A percentile compares a stretch with the other conserved stretches of the same genome.
phyloP scores from a whole-genome alignment of 2,329 filamentous ascomycete genomes.

The Xylariaceae sp. region DNA sequence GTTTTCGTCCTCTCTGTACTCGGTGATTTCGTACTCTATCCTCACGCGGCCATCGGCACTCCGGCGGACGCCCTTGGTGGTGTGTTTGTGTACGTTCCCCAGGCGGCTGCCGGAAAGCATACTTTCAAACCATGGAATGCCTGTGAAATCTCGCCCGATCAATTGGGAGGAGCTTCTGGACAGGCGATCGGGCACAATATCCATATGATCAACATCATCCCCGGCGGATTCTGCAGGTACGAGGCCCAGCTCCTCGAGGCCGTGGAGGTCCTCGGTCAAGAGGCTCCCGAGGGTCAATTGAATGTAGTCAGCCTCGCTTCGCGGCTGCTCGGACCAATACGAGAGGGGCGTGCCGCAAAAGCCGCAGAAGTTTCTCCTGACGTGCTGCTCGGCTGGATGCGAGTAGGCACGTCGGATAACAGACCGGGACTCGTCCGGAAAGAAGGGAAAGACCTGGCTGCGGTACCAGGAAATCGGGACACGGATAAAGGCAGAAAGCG shows the following conservation, averaged over 20 bases:
- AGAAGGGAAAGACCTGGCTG: slow-evolving; percentile 66
- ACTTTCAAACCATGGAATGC: slow-evolving; percentile 79
- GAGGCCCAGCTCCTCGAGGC: slow-evolving; percentile 68
- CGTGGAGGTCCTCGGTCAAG: slow-evolving; percentile 58
- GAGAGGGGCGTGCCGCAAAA: slow-evolving; percentile 83
- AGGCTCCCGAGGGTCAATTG: slow-evolving; percentile 75
- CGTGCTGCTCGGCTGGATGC: slow-evolving; percentile 46
- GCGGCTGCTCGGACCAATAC: slow-evolving; percentile 72
- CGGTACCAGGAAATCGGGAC: slow-evolving; percentile 77
- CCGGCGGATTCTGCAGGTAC: slow-evolving; percentile 42
- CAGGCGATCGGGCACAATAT: slow-evolving; percentile 18
- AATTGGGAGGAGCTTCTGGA: slow-evolving; percentile 25
- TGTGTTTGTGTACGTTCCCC: slow-evolving; percentile 58
- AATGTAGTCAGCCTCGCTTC: slow-evolving; percentile 68
- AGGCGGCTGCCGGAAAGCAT: slow-evolving; percentile 70
- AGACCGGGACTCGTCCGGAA: slow-evolving; percentile 65
- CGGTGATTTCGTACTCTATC: slow-evolving; percentile 78
- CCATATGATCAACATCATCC: slow-evolving; percentile 16
- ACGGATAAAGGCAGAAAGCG: slow-evolving; percentile 73
- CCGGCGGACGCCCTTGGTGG: slow-evolving; percentile 44
- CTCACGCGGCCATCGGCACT: slow-evolving; percentile 57
- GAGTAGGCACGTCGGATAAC: slow-evolving; percentile 62
- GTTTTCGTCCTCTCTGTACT: slow-evolving; percentile 47
- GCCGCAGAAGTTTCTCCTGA: slow-evolving; percentile 77
- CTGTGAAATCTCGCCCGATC: slow-evolving; percentile 53